Evolutionary conservation across 1,139 yeast species (phyloP).

Genomic region (Yamadazyma songkhlaensis): DNA sequence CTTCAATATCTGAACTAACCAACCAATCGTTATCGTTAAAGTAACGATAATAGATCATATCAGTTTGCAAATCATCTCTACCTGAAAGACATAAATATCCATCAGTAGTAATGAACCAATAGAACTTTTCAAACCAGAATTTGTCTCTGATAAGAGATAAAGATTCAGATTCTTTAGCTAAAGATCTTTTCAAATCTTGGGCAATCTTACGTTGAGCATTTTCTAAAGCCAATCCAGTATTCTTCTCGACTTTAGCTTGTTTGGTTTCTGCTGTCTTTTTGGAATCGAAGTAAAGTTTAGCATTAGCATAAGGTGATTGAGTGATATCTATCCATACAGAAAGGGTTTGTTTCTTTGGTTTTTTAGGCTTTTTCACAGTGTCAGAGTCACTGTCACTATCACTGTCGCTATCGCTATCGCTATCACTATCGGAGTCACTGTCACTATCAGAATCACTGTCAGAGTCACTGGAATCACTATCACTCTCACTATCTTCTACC

Average conservation of each 20-base stretch:
- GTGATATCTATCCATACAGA: slow-evolving; percentile 66
- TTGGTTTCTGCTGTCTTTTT: slow-evolving; percentile 76
- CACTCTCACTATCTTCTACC: slow-evolving; percentile 24
- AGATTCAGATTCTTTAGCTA: slow-evolving; percentile 62
- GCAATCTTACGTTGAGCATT: slow-evolving; percentile 81
- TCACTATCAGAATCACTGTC: slow-evolving; percentile 26
- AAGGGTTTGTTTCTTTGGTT: slow-evolving; percentile 14
- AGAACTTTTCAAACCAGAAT: slow-evolving; percentile 90
- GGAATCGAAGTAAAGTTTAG: slow-evolving; percentile 78
- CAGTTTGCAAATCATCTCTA: slow-evolving; percentile 80
- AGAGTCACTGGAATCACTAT: slow-evolving; percentile 21
- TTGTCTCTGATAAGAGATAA: slow-evolving; percentile 68
- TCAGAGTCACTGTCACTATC: too few species aligned
- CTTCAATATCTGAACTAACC: slow-evolving; percentile 74
- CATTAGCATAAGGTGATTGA: slow-evolving; percentile 84
- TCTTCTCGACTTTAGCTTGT: slow-evolving; percentile 77
- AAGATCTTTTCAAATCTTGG: slow-evolving; percentile 64
- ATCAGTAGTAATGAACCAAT: slow-evolving; percentile 89
- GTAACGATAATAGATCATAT: slow-evolving; percentile 75
- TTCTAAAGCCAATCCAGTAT: slow-evolving; percentile 74
- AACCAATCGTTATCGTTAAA: slow-evolving; percentile 70
- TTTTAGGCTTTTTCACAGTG: slow-evolving; percentile 12
- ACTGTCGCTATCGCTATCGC: slow-evolving; percentile 17
- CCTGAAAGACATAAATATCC: slow-evolving; percentile 88
- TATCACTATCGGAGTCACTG: slow-evolving; percentile 27